Evolutionary conservation across 805 yeast genomes (phyloP).

Genomic region (Hanseniaspora clermontiae): DNA sequence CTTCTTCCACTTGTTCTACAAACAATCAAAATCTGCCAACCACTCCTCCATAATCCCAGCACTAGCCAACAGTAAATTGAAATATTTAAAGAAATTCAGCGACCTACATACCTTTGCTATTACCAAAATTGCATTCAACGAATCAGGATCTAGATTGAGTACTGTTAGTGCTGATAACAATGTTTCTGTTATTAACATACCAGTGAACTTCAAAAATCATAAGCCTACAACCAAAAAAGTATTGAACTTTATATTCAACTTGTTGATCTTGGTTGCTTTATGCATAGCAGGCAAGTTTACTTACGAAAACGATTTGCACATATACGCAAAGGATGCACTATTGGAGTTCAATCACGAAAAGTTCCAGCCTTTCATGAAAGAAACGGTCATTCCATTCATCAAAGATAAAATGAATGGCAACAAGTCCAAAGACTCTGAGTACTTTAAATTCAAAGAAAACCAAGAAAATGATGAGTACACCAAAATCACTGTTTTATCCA

Average conservation of each 20-base stretch:
- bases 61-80: constrained; percentile 30
- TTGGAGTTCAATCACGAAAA: background rate
- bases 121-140: constrained; percentile 58
- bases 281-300: constrained; percentile 21
- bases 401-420: background rate
- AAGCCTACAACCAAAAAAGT: constrained; percentile 20
- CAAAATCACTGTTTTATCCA: constrained; percentile 3
- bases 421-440: background rate
- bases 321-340: constrained; percentile 11
- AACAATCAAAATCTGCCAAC: background rate
- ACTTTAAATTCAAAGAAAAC: constrained; percentile 8
- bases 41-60: background rate
- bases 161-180: constrained; percentile 69
- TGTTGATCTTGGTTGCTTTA: constrained; percentile 20
- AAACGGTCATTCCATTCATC: constrained; percentile 6
- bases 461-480: background rate
- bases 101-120: constrained; percentile 69
- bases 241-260: constrained; percentile 20
- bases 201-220: constrained; percentile 36
- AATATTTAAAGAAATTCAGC: constrained; percentile 37
- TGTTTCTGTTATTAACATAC: constrained; percentile 49
- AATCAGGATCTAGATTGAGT: constrained; percentile 53
- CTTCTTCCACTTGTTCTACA: constrained; percentile 34
- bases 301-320: constrained; percentile 21
- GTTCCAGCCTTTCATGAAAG: background rate